A percentile compares a stretch with the other conserved stretches of the same genome.
These are phyloP conservation scores for Starmerella riodocensis DNA, from an alignment of 805 yeast genomes.

Conservation along the genomic window DNA sequence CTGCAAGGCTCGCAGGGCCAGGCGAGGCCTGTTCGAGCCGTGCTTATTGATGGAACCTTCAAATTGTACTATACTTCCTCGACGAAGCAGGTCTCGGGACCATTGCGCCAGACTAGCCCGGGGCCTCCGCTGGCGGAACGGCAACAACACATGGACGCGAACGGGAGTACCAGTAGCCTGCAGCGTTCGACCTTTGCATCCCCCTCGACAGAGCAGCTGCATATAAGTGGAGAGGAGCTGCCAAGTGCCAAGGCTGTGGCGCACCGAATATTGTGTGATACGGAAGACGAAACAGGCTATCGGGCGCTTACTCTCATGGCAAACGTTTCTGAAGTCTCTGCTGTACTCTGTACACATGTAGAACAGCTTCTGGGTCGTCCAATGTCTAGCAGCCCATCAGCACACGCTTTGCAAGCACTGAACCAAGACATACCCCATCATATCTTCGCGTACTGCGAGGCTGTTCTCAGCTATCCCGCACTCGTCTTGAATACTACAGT, in stretches of 20 bases:
- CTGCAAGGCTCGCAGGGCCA: slow-evolving; percentile 12
- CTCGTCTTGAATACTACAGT: slow-evolving; percentile 52
- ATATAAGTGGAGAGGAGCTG: slow-evolving; percentile 20
- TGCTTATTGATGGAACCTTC: slow-evolving; percentile 1
- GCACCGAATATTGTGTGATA: slow-evolving; percentile 49
- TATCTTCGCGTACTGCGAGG: slow-evolving; percentile 40
- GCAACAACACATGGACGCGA: no score
- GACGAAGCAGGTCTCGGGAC: background rate
- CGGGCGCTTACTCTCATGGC: slow-evolving; percentile 5
- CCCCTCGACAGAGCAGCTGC: background rate
- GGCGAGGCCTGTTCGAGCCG: slow-evolving; percentile 12
- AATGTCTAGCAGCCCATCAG: slow-evolving; percentile 1
- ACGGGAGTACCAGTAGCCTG: background rate
- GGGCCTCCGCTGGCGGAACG: no score
- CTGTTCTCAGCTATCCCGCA: slow-evolving; percentile 52
- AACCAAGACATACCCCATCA: slow-evolving; percentile 38
- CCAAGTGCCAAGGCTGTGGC: slow-evolving; percentile 46
- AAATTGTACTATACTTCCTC: background rate
- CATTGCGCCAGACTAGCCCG: background rate
- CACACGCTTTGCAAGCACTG: slow-evolving; percentile 5
- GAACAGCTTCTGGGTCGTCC: slow-evolving; percentile 16
- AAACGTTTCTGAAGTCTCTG: slow-evolving; percentile 6
- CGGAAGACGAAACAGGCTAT: background rate
- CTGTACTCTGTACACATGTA: slow-evolving; percentile 4
- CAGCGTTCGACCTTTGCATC: no score